These are phyloP conservation scores for Sodiomyces alkalinus DNA, from an alignment of 2,329 filamentous ascomycete species.

Conservation along the genomic window DNA sequence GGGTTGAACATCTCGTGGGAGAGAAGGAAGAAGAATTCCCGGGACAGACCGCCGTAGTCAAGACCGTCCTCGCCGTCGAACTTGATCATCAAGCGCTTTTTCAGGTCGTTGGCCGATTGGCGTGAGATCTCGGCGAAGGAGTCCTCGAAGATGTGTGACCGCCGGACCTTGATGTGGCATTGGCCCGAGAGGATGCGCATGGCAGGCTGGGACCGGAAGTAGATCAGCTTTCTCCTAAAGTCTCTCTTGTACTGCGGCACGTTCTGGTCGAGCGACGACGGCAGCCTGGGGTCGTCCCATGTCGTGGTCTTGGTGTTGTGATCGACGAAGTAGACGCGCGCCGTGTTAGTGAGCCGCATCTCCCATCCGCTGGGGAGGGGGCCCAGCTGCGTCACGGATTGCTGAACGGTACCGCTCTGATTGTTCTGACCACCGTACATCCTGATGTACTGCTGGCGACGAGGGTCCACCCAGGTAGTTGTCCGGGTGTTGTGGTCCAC, in stretches of 20 bases:
- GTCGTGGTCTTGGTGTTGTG: constrained; percentile 99
- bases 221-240: constrained; percentile 94
- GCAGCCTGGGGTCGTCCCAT: constrained; percentile 92
- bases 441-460: constrained; percentile 92
- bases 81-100: constrained; percentile 99
- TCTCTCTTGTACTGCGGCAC: constrained; percentile 99
- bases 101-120: constrained; percentile 86
- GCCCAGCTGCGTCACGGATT: constrained; percentile 91
- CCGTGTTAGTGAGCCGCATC: constrained; percentile 97
- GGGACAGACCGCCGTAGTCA: constrained; percentile 91
- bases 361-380: constrained; percentile 96
- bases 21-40: constrained; percentile 98
- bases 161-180: constrained; percentile 93
- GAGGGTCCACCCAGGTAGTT: constrained; percentile 95
- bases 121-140: constrained; percentile 98
- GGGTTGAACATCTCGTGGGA: constrained; percentile 99
- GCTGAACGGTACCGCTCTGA: constrained; percentile 76
- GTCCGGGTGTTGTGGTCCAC: constrained; percentile 97
- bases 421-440: constrained; percentile 90
- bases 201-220: constrained; percentile 95
- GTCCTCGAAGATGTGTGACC: constrained; percentile 96
- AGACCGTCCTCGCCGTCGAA: constrained; percentile 97
- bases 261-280: constrained; percentile 92
- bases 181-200: constrained; percentile 91
- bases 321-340: constrained; percentile 95